These are phyloP conservation scores for Radiomyces spectabilis DNA, from an alignment of 192 early-diverging fungal genomes.

Conservation along the genomic window DNA sequence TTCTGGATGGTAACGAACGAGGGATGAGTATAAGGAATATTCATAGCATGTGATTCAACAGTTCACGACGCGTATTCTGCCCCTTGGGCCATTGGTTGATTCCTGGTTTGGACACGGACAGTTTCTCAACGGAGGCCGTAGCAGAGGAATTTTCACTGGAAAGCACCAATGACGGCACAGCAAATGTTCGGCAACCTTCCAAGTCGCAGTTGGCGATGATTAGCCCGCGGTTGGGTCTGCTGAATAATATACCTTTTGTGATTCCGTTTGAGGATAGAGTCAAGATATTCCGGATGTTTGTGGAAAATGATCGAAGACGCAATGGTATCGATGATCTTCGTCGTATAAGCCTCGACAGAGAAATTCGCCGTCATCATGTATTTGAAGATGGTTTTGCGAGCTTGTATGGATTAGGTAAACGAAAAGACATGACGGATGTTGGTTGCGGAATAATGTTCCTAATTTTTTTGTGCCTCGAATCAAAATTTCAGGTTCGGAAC, in stretches of 20 bases:
- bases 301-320: slow-evolving; percentile 57
- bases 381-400: slow-evolving; percentile 87
- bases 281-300: slow-evolving; percentile 71
- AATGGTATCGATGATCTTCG: slow-evolving; percentile 1
- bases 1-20: background rate
- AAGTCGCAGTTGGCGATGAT: slow-evolving; percentile 25
- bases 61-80: slow-evolving; percentile 62
- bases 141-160: slow-evolving; percentile 43
- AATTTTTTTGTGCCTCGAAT: no score
- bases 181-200: slow-evolving; percentile 15
- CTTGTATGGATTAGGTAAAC: slow-evolving; percentile 56
- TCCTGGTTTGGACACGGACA: slow-evolving; percentile 47
- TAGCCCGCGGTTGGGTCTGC: slow-evolving; percentile 51
- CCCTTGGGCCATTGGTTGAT: slow-evolving; percentile 64
- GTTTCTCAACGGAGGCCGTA: slow-evolving; percentile 46
- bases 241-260: slow-evolving; percentile 86
- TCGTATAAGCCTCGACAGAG: slow-evolving; percentile 17
- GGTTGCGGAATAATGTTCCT: no score
- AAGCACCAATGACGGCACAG: background rate
- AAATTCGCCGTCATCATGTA: slow-evolving; percentile 65
- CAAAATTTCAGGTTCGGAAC: slow-evolving; percentile 39
- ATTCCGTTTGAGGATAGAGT: slow-evolving; percentile 88
- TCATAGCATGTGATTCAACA: slow-evolving; percentile 6
- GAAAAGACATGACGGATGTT: no score
- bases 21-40: background rate